Evolutionary conservation across 495 filamentous ascomycete species (phyloP), one percentile per base, ranked within the genome.

Genomic region (Endocarpon pusillum): DNA sequence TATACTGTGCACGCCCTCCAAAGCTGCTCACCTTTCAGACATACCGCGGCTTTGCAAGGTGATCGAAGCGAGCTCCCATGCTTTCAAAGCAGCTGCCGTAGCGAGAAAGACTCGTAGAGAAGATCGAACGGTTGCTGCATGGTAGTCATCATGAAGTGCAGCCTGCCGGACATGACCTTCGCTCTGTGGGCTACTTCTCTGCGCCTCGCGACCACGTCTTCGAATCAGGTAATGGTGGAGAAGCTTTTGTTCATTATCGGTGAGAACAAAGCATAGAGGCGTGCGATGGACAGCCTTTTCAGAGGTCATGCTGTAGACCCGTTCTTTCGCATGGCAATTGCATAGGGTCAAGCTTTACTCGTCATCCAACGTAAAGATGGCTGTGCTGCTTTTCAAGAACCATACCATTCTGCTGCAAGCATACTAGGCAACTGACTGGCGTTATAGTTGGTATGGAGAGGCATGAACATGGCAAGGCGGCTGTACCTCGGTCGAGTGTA

Each of bases 141-240:
- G 86, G 53, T 79, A 80, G 34, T 80, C 79, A 39, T 81, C 78
- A n/a, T n/a, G n/a, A n/a, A n/a, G n/a, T n/a, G n/a, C n/a, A 29
- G 55, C 54, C 3, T 57, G 56, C 30, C 54, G 58, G 2, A 64
- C 51, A 32, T 70, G 55, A 4, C 54, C 56, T 39, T 70, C 64
- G 42, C 63, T 73, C n/a, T 57, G 47, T 14, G 76, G 77, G 9
- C 78, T 60, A 24, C 69, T 68, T 44, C 57, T 67, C 41, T 70
- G 66, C 3, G 83, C 33, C 1, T 53, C 46, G 11, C 46, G 39
- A 32, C 67, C 62, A 6, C 75, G 71, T 23, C 75, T 74, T 40
- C 75, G 81, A 35, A 78, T 64, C 21, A 83, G 67, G 43, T 81
- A 77, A 46, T 73, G 73, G 54, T 92, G 80, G 16, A 94, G 69